phyloP scores from a whole-genome alignment of 1,284 basidiomycete species.

The Cutaneotrichosporon sp. region DNA sequence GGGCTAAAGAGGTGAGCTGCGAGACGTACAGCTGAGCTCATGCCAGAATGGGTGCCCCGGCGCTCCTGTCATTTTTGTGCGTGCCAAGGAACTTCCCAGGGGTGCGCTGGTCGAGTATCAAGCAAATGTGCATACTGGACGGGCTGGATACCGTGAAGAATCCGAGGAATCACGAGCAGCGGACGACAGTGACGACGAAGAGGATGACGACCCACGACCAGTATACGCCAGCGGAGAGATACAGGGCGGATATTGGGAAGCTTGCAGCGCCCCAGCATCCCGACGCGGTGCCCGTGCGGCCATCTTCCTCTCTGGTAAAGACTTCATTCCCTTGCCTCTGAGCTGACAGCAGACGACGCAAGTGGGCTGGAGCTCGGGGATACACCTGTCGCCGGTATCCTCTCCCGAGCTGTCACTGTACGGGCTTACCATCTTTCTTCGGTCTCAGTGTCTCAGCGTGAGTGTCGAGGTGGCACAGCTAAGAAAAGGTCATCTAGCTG shows the following conservation, averaged over 20 bases:
- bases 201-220: constrained; percentile 12
- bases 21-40: constrained; percentile 9
- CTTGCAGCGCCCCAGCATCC: constrained; percentile 10
- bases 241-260: constrained; percentile 22
- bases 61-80: constrained; percentile 61
- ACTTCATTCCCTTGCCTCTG: too few species aligned
- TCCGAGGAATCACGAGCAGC: not conserved
- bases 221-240: constrained; percentile 7
- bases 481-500: not conserved
- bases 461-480: too few species aligned
- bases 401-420: constrained; percentile 20
- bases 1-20: constrained; percentile 24
- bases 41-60: constrained; percentile 26
- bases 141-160: constrained; percentile 10
- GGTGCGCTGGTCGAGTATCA: constrained; percentile 58
- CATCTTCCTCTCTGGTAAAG: constrained; percentile 23
- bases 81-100: constrained; percentile 69
- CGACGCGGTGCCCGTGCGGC: constrained; percentile 21
- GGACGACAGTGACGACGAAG: constrained; percentile 17
- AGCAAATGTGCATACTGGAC: constrained; percentile 46
- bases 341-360: constrained; percentile 1
- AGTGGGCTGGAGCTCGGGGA: not conserved
- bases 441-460: not conserved
- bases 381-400: not conserved
- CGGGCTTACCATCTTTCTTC: constrained; percentile 24